Evolutionary conservation across 2,329 filamentous ascomycete genomes (phyloP).

Genomic region (Fusarium sp.): DNA sequence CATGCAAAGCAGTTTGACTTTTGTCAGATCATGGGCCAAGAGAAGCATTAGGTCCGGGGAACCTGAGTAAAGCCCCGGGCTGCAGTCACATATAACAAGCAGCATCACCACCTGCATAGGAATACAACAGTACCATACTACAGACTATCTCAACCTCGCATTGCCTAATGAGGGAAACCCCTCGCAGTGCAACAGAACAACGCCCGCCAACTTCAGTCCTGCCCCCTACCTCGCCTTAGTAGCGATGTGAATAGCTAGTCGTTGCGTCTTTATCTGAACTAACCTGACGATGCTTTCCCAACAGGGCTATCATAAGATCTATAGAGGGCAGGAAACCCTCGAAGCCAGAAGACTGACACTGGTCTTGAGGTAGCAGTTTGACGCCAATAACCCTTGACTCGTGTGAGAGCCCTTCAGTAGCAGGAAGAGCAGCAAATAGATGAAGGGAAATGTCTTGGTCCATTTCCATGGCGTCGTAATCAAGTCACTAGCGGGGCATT

Average conservation of each 20-base stretch:
- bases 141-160: neutral
- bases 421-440: neutral
- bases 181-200: neutral
- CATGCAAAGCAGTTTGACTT: neutral
- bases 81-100: conserved; percentile 35
- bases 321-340: neutral
- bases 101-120: conserved; percentile 21
- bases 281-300: neutral
- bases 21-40: conserved; percentile 25
- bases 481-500: neutral
- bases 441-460: neutral
- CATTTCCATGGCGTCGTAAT: neutral
- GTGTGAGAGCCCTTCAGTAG: neutral
- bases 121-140: neutral
- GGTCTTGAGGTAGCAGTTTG: neutral
- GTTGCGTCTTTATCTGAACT: neutral
- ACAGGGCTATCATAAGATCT: neutral
- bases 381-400: neutral
- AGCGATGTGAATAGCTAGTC: neutral
- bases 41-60: conserved; percentile 12
- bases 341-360: neutral
- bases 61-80: conserved; percentile 13
- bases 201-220: neutral
- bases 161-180: neutral
- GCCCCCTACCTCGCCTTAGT: neutral